Evolutionary conservation across 108 stramenopile species (phyloP).

Genomic region (Pseudonitzschia pungens): DNA sequence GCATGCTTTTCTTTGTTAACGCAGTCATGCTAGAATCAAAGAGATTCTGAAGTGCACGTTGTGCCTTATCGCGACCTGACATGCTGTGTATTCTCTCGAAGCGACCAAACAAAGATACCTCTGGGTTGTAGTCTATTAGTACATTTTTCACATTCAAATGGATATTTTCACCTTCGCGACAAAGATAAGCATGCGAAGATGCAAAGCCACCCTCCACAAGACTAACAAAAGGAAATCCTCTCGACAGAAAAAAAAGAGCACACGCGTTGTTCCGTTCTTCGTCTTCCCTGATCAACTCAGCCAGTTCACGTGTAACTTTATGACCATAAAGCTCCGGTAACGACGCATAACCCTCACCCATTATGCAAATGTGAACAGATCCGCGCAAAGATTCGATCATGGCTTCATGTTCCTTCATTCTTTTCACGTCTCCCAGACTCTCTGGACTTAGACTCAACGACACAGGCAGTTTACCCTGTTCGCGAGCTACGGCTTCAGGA

Average conservation of each 20-base stretch:
- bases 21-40: conserved; percentile 77
- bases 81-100: conserved; percentile 67
- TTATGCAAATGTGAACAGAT: conserved; percentile 70
- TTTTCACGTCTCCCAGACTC: conserved; percentile 62
- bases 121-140: conserved; percentile 72
- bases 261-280: conserved; percentile 69
- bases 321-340: conserved; percentile 75
- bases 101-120: conserved; percentile 70
- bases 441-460: conserved; percentile 69
- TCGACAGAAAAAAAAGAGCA: conserved; percentile 87
- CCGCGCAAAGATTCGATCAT: conserved; percentile 80
- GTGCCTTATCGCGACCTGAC: conserved; percentile 64
- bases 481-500: conserved; percentile 50
- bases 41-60: conserved; percentile 64
- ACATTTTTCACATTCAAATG: conserved; percentile 50
- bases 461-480: conserved; percentile 81
- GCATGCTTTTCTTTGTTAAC: conserved; percentile 43
- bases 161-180: conserved; percentile 50
- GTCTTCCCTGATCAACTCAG: conserved; percentile 60
- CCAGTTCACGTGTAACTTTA: conserved; percentile 44
- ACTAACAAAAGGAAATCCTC: conserved; percentile 92
- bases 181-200: conserved; percentile 78
- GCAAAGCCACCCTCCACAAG: conserved; percentile 89
- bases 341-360: conserved; percentile 81
- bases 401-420: conserved; percentile 58